Evolutionary conservation across 305 asterid species (phyloP).

Genomic region (Ajuga reptans): DNA sequence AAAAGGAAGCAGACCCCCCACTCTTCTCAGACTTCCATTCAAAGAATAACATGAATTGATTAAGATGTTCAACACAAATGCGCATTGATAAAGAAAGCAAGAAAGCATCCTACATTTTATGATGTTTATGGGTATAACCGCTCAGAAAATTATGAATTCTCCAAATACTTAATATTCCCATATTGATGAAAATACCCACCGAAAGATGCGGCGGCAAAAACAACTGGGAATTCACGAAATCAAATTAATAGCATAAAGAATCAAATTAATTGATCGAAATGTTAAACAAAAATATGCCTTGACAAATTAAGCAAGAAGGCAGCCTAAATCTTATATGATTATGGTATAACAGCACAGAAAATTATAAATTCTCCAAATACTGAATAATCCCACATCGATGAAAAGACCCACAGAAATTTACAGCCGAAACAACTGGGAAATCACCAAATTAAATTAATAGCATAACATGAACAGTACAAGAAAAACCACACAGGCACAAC

Average conservation of each 20-base stretch:
- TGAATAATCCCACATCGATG: background rate
- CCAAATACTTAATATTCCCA: too few species aligned
- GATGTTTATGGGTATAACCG: background rate
- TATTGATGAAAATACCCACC: too few species aligned
- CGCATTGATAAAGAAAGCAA: background rate
- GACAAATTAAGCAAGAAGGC: too few species aligned
- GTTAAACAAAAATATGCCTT: too few species aligned
- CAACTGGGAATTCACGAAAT: too few species aligned
- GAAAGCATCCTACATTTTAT: conserved; percentile 1
- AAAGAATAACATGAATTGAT: background rate
- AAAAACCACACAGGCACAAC: background rate
- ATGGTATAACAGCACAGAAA: conserved; percentile 1
- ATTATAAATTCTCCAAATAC: conserved; percentile 3
- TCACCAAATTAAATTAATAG: background rate
- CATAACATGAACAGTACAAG: background rate
- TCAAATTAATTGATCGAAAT: too few species aligned
- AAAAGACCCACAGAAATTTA: background rate
- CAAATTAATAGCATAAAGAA: too few species aligned
- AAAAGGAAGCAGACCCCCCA: background rate
- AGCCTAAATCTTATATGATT: too few species aligned
- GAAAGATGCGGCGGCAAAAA: too few species aligned
- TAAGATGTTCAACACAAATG: background rate
- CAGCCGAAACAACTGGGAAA: conserved; percentile 5
- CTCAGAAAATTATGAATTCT: too few species aligned
- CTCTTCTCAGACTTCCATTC: background rate